phyloP scores from a whole-genome alignment of 164 flowering plant genomes.

The Warburgia ugandensis region DNA sequence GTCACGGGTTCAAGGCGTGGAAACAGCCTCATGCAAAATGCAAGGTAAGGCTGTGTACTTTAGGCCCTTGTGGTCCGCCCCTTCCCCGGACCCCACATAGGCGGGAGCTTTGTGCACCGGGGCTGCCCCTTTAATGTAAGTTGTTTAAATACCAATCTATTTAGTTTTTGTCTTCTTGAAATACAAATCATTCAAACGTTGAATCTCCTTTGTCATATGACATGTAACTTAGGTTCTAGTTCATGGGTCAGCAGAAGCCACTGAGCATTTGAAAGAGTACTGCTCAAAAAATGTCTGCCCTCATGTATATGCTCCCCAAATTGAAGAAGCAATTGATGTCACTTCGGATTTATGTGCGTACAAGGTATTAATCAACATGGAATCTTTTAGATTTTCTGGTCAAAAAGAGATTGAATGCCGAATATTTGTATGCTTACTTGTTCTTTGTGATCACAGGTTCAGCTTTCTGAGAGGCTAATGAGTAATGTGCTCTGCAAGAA shows the following conservation, averaged over 20 bases:
- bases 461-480: slow-evolving; percentile 94
- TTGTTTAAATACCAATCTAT: no score
- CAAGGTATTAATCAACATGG: slow-evolving; percentile 42
- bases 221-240: slow-evolving; percentile 94
- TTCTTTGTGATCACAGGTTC: slow-evolving; percentile 42
- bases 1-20: no score
- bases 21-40: no score
- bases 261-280: slow-evolving; percentile 95
- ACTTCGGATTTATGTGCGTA: slow-evolving; percentile 97
- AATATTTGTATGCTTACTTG: background rate
- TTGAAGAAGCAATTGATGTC: slow-evolving; percentile 88
- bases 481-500: slow-evolving; percentile 91
- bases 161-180: no score
- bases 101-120: no score
- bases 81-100: no score
- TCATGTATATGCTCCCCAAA: slow-evolving; percentile 94
- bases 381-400: background rate
- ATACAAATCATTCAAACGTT: no score
- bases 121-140: no score
- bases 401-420: background rate
- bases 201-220: no score
- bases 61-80: no score
- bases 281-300: slow-evolving; percentile 79
- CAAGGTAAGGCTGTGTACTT: no score
- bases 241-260: slow-evolving; percentile 97